Evolutionary conservation across 1,284 basidiomycete genomes (phyloP).

Genomic region (Boletellus deceptivus): DNA sequence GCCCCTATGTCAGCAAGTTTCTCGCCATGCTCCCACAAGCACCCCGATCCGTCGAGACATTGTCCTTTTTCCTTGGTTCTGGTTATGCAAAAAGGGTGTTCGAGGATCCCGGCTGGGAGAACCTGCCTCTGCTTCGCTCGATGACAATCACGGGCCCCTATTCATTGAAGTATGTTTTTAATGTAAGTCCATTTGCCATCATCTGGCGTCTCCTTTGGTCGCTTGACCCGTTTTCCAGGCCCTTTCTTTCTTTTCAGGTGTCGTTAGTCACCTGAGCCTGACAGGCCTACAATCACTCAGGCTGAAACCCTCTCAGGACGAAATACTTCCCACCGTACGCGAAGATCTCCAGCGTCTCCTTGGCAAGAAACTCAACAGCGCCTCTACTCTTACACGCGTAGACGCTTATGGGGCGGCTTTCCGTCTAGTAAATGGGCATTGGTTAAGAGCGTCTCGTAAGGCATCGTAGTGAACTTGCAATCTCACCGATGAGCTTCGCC

Average conservation of each 20-base stretch:
- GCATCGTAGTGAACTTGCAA: neutral
- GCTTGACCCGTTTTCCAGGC: constrained; percentile 1
- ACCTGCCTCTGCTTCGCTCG: constrained; percentile 7
- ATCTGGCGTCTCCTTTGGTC: neutral
- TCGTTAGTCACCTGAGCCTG: neutral
- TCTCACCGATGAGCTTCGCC: neutral
- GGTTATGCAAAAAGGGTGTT: neutral
- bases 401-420: neutral
- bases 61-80: neutral
- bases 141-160: neutral
- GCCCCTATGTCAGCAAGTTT: neutral
- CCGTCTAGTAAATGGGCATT: constrained; percentile 7
- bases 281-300: constrained; percentile 1
- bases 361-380: neutral
- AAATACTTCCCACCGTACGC: neutral
- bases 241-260: neutral
- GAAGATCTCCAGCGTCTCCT: neutral
- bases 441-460: constrained; percentile 1
- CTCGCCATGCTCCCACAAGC: neutral
- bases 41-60: neutral
- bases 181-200: constrained; percentile 1
- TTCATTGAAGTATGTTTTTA: neutral
- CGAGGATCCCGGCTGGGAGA: neutral
- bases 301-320: neutral
- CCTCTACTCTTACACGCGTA: constrained; percentile 1